Evolutionary conservation across 2,329 filamentous ascomycete genomes (phyloP).

Genomic region (Cercospora sp.): DNA sequence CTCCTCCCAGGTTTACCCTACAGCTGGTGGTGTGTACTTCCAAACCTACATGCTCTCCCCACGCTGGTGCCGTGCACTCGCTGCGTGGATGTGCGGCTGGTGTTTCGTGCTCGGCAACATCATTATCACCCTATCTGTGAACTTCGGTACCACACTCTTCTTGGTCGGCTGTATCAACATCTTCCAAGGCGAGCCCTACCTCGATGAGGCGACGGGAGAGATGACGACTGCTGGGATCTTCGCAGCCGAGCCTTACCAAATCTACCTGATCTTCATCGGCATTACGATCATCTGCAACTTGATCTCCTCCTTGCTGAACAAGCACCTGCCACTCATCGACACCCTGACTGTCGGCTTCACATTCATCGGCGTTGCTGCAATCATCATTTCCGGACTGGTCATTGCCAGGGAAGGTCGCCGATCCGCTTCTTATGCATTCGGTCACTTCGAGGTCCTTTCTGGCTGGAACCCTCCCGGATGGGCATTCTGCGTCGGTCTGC

Average conservation of each 20-base stretch:
- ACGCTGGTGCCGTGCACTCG: slow-evolving; percentile 59
- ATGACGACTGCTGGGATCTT: slow-evolving; percentile 49
- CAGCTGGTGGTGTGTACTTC: slow-evolving; percentile 70
- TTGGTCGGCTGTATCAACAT: slow-evolving; percentile 58
- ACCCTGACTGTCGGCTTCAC: slow-evolving; percentile 75
- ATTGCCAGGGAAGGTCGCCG: slow-evolving; percentile 69
- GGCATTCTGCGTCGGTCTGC: slow-evolving; percentile 71
- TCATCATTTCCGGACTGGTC: slow-evolving; percentile 62
- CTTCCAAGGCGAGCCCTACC: slow-evolving; percentile 46
- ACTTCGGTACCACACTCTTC: slow-evolving; percentile 67
- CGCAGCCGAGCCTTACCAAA: slow-evolving; percentile 47
- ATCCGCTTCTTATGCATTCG: slow-evolving; percentile 64
- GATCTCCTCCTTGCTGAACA: slow-evolving; percentile 55
- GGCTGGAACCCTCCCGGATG: slow-evolving; percentile 69
- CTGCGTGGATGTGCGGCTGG: slow-evolving; percentile 74
- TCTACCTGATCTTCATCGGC: slow-evolving; percentile 52
- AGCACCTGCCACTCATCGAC: slow-evolving; percentile 61
- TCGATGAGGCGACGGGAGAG: neutral
- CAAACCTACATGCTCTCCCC: slow-evolving; percentile 74
- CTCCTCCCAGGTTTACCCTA: slow-evolving; percentile 50
- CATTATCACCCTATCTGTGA: slow-evolving; percentile 79
- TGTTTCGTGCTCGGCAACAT: slow-evolving; percentile 77
- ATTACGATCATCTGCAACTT: slow-evolving; percentile 54
- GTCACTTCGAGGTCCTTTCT: slow-evolving; percentile 66
- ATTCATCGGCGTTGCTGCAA: slow-evolving; percentile 68